These are phyloP conservation scores for Cyberlindnera samutprakarnensis DNA, from an alignment of 805 yeast species.

Conservation along the genomic window DNA sequence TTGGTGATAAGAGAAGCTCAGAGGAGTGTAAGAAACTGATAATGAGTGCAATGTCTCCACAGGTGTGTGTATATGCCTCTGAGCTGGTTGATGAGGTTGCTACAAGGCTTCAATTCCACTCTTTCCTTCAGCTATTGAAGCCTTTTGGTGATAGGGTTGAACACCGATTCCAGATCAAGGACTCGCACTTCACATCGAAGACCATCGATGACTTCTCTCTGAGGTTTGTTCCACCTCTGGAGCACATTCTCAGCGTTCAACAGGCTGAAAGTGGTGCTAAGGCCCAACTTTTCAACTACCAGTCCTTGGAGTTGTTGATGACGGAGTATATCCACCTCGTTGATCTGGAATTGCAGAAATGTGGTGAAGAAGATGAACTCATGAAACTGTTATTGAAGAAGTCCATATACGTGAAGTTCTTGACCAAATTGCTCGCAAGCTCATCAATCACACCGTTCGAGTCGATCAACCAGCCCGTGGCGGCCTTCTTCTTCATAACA, in stretches of 20 bases:
- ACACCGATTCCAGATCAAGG: constrained; percentile 42
- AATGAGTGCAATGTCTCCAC: constrained; percentile 41
- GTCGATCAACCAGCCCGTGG: constrained; percentile 79
- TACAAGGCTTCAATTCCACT: constrained; percentile 31
- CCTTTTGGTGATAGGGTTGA: constrained; percentile 51
- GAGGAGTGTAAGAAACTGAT: constrained; percentile 21
- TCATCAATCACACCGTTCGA: constrained; percentile 68
- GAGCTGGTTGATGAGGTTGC: constrained; percentile 37
- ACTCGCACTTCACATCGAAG: constrained; percentile 42
- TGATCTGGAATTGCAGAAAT: constrained; percentile 11
- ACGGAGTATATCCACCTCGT: constrained; percentile 24
- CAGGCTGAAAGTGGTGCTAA: constrained; percentile 16
- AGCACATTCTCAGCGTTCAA: constrained; percentile 25
- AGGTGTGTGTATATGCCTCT: constrained; percentile 42
- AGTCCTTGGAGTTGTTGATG: constrained; percentile 31
- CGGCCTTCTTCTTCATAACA: constrained; percentile 63
- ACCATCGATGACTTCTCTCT: constrained; percentile 48
- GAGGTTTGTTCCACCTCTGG: constrained; percentile 38
- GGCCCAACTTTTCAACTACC: constrained; percentile 25
- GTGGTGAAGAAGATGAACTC: constrained; percentile 13
- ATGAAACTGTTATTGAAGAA: constrained; percentile 29
- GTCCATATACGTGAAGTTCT: constrained; percentile 48
- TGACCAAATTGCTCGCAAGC: constrained; percentile 52
- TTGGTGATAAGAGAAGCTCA: constrained; percentile 15
- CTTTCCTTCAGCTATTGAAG: constrained; percentile 39